A percentile compares a stretch with the other conserved stretches of the same genome.
Conservation (phyloP, 768 basidiomycete species). For the Lyophyllum semitale region DNA sequence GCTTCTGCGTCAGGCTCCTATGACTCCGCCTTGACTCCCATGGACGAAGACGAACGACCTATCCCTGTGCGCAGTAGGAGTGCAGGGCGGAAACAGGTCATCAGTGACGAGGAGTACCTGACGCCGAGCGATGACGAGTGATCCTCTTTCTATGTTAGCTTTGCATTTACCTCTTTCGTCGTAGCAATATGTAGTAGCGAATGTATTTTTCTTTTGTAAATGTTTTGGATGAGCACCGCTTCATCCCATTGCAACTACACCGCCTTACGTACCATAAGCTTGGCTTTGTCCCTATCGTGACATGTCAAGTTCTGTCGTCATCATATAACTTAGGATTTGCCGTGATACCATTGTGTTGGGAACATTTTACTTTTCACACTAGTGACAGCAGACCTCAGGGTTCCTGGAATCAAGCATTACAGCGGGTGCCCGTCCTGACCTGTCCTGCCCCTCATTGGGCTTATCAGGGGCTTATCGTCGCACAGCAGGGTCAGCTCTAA, state of each 20-base stretch:
- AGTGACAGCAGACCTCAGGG: background rate
- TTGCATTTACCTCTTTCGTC: background rate
- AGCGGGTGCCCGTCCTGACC: constrained; percentile 1
- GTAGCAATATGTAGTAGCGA: background rate
- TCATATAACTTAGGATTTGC: constrained; percentile 13
- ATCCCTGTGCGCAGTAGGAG: constrained; percentile 56
- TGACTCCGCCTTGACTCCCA: constrained; percentile 73
- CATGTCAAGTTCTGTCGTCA: constrained; percentile 5
- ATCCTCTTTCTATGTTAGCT: constrained; percentile 3
- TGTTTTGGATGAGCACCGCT: constrained; percentile 3
- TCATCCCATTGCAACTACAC: constrained; percentile 5
- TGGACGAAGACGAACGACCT: constrained; percentile 78
- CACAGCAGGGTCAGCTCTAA: too few relatives aligned
- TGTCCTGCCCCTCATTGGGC: too few relatives aligned
- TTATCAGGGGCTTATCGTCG: too few relatives aligned
- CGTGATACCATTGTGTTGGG: constrained; percentile 6
- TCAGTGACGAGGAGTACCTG: constrained; percentile 74
- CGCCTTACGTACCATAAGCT: background rate
- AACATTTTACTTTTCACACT: constrained; percentile 6
- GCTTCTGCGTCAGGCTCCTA: constrained; percentile 52
- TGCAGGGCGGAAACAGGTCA: constrained; percentile 67
- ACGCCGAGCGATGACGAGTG: constrained; percentile 78
- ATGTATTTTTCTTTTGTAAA: constrained; percentile 14
- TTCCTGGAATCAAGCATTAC: constrained; percentile 15
- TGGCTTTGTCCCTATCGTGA: constrained; percentile 1